Evolutionary conservation across 768 basidiomycete species (phyloP), one percentile per base, ranked within the genome.

Genomic region (Boletus tomentosulus): DNA sequence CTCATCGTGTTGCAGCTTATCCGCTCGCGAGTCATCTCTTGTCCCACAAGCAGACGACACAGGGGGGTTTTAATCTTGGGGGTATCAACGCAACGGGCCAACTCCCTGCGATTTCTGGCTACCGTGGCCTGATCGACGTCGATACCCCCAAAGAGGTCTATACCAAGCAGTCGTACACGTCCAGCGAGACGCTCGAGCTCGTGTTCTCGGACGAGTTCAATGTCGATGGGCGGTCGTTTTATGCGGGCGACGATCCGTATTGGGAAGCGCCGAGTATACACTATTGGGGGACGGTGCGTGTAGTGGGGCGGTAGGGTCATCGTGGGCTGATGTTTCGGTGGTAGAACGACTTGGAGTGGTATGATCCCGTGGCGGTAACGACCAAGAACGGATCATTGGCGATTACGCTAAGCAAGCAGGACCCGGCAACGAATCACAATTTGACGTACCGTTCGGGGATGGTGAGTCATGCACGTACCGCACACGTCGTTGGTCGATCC

Each of bases 151-250:
- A 70, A 56, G 71, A 77, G 16, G 67, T 68, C 24, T 70, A 76
- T 71, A 75, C 66, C 45, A 74, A 70, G 48, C 58, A 64, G 41
- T 67, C 72, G 0, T 83, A 76, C 63, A 71, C 54, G 61, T 60
- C 68, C 1, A 8, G 69, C 15, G 67, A 71, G 31, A 71, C 73
- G 4, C 39, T 71, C 62, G 68, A 76, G 71, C 73, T 88, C 50
- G 82, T 90, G 16, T 93, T 90, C 69, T 85, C 83, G 1, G 90
- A 93, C 65, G 91, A 92, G 73, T 93, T 93, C 67, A 82, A 92
- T 54, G 66, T 65, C 24, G 86, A 87, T 3, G 89, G 88, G 0
- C 73, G 87, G 11, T 75, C 81, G 7, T 89, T 89, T 65, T 85
- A 83, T 68, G 78, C 83, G 3, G 89, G 83, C 2, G 83, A 84